A percentile compares a stretch with the other conserved stretches of the same genome.
Conservation (phyloP, 495 filamentous ascomycete species). For the Tuber magnatum region DNA sequence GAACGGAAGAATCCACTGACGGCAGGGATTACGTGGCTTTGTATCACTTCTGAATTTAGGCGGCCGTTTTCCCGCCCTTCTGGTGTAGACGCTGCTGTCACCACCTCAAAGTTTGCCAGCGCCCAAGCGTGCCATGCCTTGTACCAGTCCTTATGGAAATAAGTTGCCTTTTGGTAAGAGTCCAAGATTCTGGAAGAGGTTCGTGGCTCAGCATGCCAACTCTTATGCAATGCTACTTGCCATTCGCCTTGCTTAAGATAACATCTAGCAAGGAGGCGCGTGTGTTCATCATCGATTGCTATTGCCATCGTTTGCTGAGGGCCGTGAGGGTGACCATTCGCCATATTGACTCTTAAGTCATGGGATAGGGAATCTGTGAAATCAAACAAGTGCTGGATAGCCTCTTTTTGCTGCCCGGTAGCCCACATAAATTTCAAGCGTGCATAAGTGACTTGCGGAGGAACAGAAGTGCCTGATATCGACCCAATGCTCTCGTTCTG, state of each 20-base stretch:
- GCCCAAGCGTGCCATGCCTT: slow-evolving; percentile 99
- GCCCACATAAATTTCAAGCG: slow-evolving; percentile 94
- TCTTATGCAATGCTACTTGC: slow-evolving; percentile 59
- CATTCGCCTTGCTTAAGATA: slow-evolving; percentile 94
- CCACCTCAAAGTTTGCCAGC: slow-evolving; percentile 97
- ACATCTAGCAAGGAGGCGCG: slow-evolving; percentile 81
- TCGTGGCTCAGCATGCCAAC: slow-evolving; percentile 34
- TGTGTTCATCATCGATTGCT: slow-evolving; percentile 50
- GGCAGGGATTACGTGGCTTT: slow-evolving; percentile 86
- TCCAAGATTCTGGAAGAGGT: slow-evolving; percentile 62
- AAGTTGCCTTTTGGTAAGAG: slow-evolving; percentile 82
- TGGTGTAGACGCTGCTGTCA: slow-evolving; percentile 49
- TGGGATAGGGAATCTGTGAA: slow-evolving; percentile 75
- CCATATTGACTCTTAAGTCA: slow-evolving; percentile 52
- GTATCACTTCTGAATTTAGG: slow-evolving; percentile 58
- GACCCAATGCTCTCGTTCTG: slow-evolving; percentile 53
- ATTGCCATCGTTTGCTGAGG: slow-evolving; percentile 42
- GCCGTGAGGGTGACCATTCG: slow-evolving; percentile 50
- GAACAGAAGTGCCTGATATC: slow-evolving; percentile 50
- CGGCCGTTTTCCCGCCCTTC: slow-evolving; percentile 35
- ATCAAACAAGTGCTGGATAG: slow-evolving; percentile 67
- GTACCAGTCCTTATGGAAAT: slow-evolving; percentile 88
- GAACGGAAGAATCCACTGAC: slow-evolving; percentile 93
- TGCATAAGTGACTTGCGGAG: slow-evolving; percentile 80
- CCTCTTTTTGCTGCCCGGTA: slow-evolving; percentile 59